Conservation (phyloP, 495 filamentous ascomycete species). For the Xylaria curta region DNA sequence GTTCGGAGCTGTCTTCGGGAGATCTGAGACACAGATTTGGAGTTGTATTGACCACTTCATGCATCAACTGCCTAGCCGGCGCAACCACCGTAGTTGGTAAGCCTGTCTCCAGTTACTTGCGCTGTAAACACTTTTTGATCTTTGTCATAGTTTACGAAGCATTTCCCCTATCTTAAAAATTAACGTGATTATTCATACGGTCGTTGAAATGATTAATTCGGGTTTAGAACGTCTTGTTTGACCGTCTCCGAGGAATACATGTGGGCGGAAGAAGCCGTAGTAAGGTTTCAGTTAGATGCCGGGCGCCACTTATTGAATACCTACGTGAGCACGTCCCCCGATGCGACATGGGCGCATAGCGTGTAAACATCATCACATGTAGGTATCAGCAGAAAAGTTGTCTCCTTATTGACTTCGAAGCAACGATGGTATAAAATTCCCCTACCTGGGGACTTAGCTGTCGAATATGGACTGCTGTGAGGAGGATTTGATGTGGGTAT, state of each 20-base stretch:
- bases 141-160: not conserved
- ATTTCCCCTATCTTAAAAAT: not conserved
- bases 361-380: no score
- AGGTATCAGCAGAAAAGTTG: no score
- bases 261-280: not conserved
- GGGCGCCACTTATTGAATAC: not conserved
- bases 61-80: not conserved
- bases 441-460: not conserved
- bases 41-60: not conserved
- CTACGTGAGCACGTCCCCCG: no score
- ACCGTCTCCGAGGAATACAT: not conserved
- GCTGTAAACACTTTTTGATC: not conserved
- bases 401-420: not conserved
- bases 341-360: no score
- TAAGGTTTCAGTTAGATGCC: not conserved
- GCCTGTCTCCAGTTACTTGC: not conserved
- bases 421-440: not conserved
- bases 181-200: not conserved
- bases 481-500: not conserved
- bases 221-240: not conserved
- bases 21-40: slow-evolving; percentile 2
- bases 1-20: not conserved
- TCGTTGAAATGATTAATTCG: not conserved
- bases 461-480: not conserved
- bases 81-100: not conserved